Percentiles rank a stretch among this genome's conserved stretches.
phyloP scores from a whole-genome alignment of 2,329 filamentous ascomycete species.

The Trichoderma simmonsii region DNA sequence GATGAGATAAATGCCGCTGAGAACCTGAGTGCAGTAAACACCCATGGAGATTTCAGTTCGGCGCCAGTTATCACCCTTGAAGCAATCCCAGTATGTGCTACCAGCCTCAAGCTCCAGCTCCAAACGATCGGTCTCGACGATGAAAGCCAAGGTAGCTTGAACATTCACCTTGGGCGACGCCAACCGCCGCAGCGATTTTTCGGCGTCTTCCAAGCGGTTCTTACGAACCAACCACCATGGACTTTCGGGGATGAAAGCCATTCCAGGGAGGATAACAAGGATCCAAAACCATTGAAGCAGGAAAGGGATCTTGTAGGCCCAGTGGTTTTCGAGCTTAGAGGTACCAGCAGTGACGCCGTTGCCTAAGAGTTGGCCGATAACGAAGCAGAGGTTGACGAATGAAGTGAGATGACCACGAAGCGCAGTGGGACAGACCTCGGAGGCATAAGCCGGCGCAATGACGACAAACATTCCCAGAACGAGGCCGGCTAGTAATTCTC shows the following conservation, averaged over 20 bases:
- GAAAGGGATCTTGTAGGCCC: slow-evolving; percentile 52
- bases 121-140: slow-evolving; percentile 54
- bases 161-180: slow-evolving; percentile 43
- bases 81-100: slow-evolving; percentile 44
- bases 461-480: slow-evolving; percentile 44
- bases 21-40: slow-evolving; percentile 41
- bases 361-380: slow-evolving; percentile 38
- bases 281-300: slow-evolving; percentile 6
- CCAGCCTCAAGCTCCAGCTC: slow-evolving; percentile 40
- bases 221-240: slow-evolving; percentile 5
- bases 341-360: slow-evolving; percentile 24
- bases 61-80: slow-evolving; percentile 44
- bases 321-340: slow-evolving; percentile 42
- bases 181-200: slow-evolving; percentile 28
- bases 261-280: background rate
- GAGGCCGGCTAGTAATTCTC: slow-evolving; percentile 45
- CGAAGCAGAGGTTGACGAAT: slow-evolving; percentile 44
- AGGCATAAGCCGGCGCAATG: slow-evolving; percentile 42
- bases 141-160: slow-evolving; percentile 56
- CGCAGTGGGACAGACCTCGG: slow-evolving; percentile 41
- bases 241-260: slow-evolving; percentile 1
- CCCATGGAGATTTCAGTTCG: slow-evolving; percentile 46
- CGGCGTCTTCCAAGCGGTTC: slow-evolving; percentile 28
- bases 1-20: slow-evolving; percentile 38
- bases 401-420: slow-evolving; percentile 42